These are phyloP conservation scores for Metschnikowia sp. DNA, from an alignment of 805 yeast species.

Conservation along the genomic window DNA sequence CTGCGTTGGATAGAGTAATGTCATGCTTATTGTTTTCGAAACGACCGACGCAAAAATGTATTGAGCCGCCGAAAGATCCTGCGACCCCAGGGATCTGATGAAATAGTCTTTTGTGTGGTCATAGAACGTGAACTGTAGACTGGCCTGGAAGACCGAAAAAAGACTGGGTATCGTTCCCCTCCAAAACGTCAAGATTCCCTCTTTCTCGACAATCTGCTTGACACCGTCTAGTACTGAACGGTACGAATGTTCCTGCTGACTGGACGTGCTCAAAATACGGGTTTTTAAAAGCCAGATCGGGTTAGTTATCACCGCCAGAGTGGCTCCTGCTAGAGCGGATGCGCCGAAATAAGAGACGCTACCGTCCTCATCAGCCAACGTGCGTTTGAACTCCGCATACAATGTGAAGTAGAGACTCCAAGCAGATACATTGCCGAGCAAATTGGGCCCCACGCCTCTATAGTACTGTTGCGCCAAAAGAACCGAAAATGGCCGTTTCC, in stretches of 20 bases:
- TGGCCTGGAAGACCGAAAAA: slow-evolving; percentile 84
- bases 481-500: slow-evolving; percentile 1
- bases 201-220: slow-evolving; percentile 41
- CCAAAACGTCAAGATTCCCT: slow-evolving; percentile 66
- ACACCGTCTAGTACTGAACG: slow-evolving; percentile 56
- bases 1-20: slow-evolving; percentile 78
- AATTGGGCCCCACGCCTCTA: slow-evolving; percentile 76
- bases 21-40: slow-evolving; percentile 67
- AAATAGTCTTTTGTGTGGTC: slow-evolving; percentile 61
- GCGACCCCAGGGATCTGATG: slow-evolving; percentile 11
- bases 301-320: slow-evolving; percentile 76
- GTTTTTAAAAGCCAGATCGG: slow-evolving; percentile 97
- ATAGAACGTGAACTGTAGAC: slow-evolving; percentile 81
- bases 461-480: slow-evolving; percentile 36
- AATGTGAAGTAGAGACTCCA: slow-evolving; percentile 88
- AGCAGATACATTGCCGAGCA: slow-evolving; percentile 78
- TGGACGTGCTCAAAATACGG: slow-evolving; percentile 64
- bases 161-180: slow-evolving; percentile 72
- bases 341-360: slow-evolving; percentile 33
- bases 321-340: slow-evolving; percentile 58
- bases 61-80: slow-evolving; percentile 46
- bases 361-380: slow-evolving; percentile 12
- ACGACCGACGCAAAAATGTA: slow-evolving; percentile 63
- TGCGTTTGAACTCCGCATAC: slow-evolving; percentile 57
- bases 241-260: slow-evolving; percentile 49